phyloP scores from a whole-genome alignment of 768 basidiomycete species.

The Naganishia kalamii region DNA sequence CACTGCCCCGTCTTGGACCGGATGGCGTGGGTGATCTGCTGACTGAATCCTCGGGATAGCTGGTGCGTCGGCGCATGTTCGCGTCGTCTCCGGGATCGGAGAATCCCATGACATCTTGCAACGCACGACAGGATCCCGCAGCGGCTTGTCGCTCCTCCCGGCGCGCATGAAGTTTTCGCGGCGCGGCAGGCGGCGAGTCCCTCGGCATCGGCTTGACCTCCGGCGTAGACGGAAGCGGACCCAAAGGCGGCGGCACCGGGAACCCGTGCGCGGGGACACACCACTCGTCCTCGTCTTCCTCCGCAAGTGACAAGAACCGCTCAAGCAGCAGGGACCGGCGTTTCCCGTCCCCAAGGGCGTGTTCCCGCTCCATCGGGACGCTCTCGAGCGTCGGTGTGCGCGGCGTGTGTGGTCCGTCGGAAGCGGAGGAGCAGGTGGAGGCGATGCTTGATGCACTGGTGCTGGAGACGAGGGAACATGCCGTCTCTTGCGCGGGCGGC shows the following conservation, averaged over 20 bases:
- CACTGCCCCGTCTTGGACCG: too few species aligned
- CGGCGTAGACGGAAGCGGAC: neutral
- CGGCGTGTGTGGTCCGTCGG: neutral
- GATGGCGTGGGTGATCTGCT: too few species aligned
- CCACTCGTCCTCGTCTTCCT: neutral
- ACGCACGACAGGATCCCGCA: neutral
- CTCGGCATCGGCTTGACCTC: neutral
- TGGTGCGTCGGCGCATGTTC: too few species aligned
- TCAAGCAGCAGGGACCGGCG: neutral
- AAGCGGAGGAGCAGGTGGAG: neutral
- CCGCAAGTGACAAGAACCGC: neutral
- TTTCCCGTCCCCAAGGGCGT: neutral
- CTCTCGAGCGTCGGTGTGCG: neutral
- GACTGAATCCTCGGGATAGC: too few species aligned
- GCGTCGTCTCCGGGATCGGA: too few species aligned
- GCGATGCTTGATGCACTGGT: neutral
- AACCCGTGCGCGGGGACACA: neutral
- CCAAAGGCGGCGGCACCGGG: neutral
- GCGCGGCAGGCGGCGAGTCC: neutral
- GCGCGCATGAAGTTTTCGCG: neutral
- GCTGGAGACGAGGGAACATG: neutral
- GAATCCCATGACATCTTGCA: neutral
- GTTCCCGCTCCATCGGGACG: neutral
- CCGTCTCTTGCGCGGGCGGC: neutral
- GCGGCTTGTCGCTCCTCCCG: neutral